phyloP scores from a whole-genome alignment of 2,329 filamentous ascomycete genomes.

The Penicillium rolfsii region DNA sequence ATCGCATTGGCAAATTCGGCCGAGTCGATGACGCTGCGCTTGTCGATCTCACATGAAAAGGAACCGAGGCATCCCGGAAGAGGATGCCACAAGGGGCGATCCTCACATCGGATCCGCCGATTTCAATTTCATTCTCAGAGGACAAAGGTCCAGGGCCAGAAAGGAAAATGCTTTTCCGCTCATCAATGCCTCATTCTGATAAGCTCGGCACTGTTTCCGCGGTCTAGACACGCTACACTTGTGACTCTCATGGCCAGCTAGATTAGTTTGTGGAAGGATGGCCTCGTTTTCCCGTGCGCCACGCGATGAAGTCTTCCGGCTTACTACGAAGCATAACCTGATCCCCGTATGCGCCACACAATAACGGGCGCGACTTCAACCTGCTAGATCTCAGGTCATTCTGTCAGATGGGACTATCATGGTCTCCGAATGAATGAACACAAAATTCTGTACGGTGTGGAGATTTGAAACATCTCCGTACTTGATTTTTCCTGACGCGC shows the following conservation, averaged over 20 bases:
- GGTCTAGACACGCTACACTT: background rate
- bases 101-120: background rate
- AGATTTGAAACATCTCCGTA: slow-evolving; percentile 3
- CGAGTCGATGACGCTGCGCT: slow-evolving; percentile 16
- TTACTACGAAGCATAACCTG: background rate
- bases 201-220: background rate
- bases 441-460: slow-evolving; percentile 8
- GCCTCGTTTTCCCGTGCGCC: background rate
- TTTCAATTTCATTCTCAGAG: background rate
- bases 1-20: slow-evolving; percentile 4
- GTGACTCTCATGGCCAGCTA: background rate
- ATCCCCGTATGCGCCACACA: background rate
- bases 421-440: background rate
- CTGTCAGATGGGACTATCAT: background rate
- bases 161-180: background rate
- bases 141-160: background rate
- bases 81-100: slow-evolving; percentile 7
- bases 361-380: background rate
- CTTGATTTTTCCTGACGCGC: no score
- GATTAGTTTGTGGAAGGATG: background rate
- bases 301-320: background rate
- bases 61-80: slow-evolving; percentile 10
- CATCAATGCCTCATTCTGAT: background rate
- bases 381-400: background rate
- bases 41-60: slow-evolving; percentile 32